Conservation (phyloP, 1,284 basidiomycete genomes). For the Agroathelia rolfsii region DNA sequence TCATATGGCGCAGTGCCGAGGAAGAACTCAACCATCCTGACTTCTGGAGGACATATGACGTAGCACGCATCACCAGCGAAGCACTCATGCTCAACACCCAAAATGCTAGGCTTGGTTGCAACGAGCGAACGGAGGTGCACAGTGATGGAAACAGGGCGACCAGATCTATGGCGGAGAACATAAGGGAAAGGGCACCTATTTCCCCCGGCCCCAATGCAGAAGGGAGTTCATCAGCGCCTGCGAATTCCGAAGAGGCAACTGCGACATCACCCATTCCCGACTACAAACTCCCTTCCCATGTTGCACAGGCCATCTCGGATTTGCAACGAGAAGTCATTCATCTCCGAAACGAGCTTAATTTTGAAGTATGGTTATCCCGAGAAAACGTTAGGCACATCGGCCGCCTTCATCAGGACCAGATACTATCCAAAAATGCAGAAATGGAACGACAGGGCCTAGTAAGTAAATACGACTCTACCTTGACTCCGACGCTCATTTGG, state of each 20-base stretch:
- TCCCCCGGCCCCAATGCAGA: no score
- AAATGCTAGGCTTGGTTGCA: conserved; percentile 37
- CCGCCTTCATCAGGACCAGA: conserved; percentile 63
- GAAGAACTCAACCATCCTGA: conserved; percentile 55
- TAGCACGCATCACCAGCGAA: conserved; percentile 61
- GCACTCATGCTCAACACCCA: conserved; percentile 61
- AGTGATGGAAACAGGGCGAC: no score
- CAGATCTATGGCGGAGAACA: no score
- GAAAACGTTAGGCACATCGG: conserved; percentile 74
- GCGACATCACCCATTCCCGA: conserved; percentile 9
- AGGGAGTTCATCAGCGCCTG: no score
- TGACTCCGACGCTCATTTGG: conserved; percentile 1
- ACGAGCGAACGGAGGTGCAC: conserved; percentile 17
- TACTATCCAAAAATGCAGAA: conserved; percentile 63
- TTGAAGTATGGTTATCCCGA: conserved; percentile 70
- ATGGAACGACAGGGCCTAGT: conserved; percentile 75
- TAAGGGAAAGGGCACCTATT: no score
- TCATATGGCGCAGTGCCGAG: conserved; percentile 55
- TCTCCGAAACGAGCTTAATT: conserved; percentile 70
- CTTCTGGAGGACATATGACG: conserved; percentile 59
- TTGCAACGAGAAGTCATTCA: conserved; percentile 68
- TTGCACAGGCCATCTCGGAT: conserved; percentile 51
- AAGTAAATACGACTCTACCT: conserved; percentile 16
- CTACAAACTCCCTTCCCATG: conserved; percentile 32
- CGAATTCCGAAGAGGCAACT: no score